Conservation (phyloP, 2,329 filamentous ascomycete genomes). For the Fusarium napiforme region DNA sequence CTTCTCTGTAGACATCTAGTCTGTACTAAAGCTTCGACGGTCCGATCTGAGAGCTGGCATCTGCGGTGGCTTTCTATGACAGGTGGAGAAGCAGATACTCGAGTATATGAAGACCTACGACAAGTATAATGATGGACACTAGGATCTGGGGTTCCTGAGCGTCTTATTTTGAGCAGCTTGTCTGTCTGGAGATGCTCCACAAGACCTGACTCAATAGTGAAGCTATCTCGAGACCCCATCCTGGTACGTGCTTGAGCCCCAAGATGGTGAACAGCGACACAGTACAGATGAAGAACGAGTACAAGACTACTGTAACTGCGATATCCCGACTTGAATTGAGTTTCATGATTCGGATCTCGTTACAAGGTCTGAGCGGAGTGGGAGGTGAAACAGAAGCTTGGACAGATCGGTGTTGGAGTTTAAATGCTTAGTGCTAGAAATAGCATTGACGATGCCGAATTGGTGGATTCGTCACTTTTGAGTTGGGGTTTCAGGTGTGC, state of each 20-base stretch:
- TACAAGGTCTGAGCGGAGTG: not conserved
- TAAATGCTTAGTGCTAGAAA: not conserved
- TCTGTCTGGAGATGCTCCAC: not conserved
- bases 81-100: constrained; percentile 8
- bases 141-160: constrained; percentile 8
- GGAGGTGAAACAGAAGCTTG: constrained; percentile 19
- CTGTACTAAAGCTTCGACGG: not conserved
- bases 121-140: constrained; percentile 8
- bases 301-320: not conserved
- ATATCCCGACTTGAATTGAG: constrained; percentile 2
- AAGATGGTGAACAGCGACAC: constrained; percentile 3
- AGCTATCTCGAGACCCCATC: constrained; percentile 1
- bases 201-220: constrained; percentile 13
- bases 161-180: not conserved
- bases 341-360: constrained; percentile 6
- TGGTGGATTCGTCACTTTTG: not conserved
- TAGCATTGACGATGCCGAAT: not conserved
- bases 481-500: not conserved
- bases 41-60: not conserved
- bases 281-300: constrained; percentile 1
- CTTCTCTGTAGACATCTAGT: constrained; percentile 6
- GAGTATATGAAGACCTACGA: constrained; percentile 15
- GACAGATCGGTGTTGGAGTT: not conserved
- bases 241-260: constrained; percentile 15
- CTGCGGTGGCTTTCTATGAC: constrained; percentile 8